A percentile compares a stretch with the other conserved stretches of the same genome.
These are phyloP conservation scores for Grosmannia huntii DNA, from an alignment of 2,329 filamentous ascomycete species.

Conservation along the genomic window DNA sequence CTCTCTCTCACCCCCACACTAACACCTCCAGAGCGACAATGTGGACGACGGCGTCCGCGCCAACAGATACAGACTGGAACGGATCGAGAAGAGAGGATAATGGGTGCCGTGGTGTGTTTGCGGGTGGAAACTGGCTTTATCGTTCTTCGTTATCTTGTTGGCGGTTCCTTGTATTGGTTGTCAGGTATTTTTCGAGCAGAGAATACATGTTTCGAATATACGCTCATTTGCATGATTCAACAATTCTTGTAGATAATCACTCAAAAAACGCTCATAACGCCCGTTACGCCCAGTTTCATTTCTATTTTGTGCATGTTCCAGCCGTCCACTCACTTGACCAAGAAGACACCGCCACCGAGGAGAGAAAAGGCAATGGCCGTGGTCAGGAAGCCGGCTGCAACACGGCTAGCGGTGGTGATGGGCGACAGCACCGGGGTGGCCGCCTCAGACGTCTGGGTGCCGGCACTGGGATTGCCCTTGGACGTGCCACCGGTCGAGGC, in stretches of 20 bases:
- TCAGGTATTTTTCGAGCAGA: background rate
- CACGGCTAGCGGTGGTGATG: slow-evolving; percentile 37
- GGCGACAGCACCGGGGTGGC: slow-evolving; percentile 16
- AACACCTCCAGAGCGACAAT: slow-evolving; percentile 51
- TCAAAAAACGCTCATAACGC: background rate
- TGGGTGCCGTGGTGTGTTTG: background rate
- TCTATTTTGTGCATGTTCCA: background rate
- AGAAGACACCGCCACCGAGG: slow-evolving; percentile 35
- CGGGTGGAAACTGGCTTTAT: background rate
- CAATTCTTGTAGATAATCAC: background rate
- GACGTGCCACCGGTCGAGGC: slow-evolving; percentile 46
- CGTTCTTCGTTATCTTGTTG: background rate
- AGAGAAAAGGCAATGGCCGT: slow-evolving; percentile 34
- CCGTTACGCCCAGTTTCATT: background rate
- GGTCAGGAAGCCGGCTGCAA: slow-evolving; percentile 44
- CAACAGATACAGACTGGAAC: slow-evolving; percentile 42
- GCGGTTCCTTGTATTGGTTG: background rate
- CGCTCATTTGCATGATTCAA: no score
- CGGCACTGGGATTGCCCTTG: slow-evolving; percentile 34
- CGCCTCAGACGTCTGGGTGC: slow-evolving; percentile 17
- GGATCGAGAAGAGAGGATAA: slow-evolving; percentile 1
- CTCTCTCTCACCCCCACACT: background rate
- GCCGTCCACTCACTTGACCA: slow-evolving; percentile 23
- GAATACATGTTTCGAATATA: background rate
- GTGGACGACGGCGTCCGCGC: slow-evolving; percentile 65